Base-by-base conservation (phyloP, 1,139 yeast species). In the Yamadazyma taylorii region DNA sequence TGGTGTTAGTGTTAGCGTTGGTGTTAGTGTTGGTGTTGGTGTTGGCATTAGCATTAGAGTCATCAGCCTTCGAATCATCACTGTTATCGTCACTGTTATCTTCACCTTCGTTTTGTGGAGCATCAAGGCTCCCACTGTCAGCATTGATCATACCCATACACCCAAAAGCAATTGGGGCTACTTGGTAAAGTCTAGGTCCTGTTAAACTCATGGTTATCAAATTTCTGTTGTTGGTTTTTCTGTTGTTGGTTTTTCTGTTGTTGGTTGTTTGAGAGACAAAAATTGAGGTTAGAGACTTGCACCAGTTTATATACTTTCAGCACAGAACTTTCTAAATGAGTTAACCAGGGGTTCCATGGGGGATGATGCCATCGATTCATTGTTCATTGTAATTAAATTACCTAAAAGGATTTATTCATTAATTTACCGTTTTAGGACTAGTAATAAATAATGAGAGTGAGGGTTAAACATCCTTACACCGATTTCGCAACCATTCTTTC, bases 111-210 rank as follows among this genome's bases (percentile, higher is more conserved):
- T 22, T 21, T 17, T 35, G 24, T 4, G 8, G 26, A 13, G 27
- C 29, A 27, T 37, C 39, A 35, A 39, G 39, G 28, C 42, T 42
- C 2, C 45, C 45, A 6, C 35, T 33, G 15, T 17, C 22, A 6
- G 41, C 45, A n/a, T 19, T 11, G 4, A 34, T 38, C n/a, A 19
- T 11, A n/a, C 33, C 24, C 4, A 30, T 24, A 14, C 17, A 36
- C 16, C 33, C 32, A 3, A 41, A 33, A 9, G 39, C 42, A 5
- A 39, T 16, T 5, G 45, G 45, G 15, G 33, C 25, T 3, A 33
- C 24, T 15, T 21, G 14, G 12, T 28, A 22, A 7, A 34, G 24
- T 13, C 29, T 35, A 21, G 22, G 32, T 12, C 25, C 17, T 10
- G 22, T 16, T 32, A 40, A 37, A 30, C 41, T 38, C 44, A 40